A percentile compares a stretch with the other conserved stretches of the same genome.
Conservation (phyloP, 345 rosid species). For the Stellera chamaejasme region DNA sequence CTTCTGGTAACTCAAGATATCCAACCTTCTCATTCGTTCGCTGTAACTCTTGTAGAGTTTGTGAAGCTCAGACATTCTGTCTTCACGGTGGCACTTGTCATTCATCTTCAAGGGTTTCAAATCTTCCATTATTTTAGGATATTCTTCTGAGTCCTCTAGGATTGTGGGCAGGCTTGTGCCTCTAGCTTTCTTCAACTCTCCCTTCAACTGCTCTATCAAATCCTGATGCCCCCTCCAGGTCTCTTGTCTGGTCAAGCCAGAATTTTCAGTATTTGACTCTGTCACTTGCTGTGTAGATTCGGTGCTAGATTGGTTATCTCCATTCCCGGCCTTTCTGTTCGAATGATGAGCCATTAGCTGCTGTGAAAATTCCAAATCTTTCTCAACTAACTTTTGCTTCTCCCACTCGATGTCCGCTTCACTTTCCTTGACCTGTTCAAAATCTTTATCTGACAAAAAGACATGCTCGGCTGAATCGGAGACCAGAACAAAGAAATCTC, state of each 20-base stretch:
- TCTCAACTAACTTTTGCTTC: slow-evolving; percentile 12
- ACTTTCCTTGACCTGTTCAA: slow-evolving; percentile 20
- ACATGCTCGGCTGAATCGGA: slow-evolving; percentile 43
- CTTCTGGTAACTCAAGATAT: slow-evolving; percentile 89
- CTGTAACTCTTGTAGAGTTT: slow-evolving; percentile 81
- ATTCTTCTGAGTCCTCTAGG: slow-evolving; percentile 58
- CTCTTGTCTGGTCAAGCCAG: slow-evolving; percentile 34
- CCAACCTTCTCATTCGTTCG: slow-evolving; percentile 84
- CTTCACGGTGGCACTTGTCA: slow-evolving; percentile 51
- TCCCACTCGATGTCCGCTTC: slow-evolving; percentile 11
- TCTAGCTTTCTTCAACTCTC: slow-evolving; percentile 84
- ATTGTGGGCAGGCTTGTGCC: slow-evolving; percentile 79
- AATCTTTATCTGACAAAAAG: slow-evolving; percentile 52
- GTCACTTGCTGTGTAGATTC: slow-evolving; percentile 10
- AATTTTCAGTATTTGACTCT: slow-evolving; percentile 31
- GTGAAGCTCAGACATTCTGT: slow-evolving; percentile 71
- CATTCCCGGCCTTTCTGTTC: slow-evolving; percentile 18
- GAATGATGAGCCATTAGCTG: slow-evolving; percentile 10
- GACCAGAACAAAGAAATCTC: slow-evolving; percentile 31
- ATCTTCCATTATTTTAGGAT: slow-evolving; percentile 65
- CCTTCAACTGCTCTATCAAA: slow-evolving; percentile 77
- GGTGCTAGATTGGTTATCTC: slow-evolving; percentile 17
- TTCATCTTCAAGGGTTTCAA: slow-evolving; percentile 93
- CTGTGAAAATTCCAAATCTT: slow-evolving; percentile 15
- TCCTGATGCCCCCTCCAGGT: slow-evolving; percentile 91